Evolutionary conservation across 371 early-diverging fungal genomes (phyloP).

Genomic region (Mortierella sp.): DNA sequence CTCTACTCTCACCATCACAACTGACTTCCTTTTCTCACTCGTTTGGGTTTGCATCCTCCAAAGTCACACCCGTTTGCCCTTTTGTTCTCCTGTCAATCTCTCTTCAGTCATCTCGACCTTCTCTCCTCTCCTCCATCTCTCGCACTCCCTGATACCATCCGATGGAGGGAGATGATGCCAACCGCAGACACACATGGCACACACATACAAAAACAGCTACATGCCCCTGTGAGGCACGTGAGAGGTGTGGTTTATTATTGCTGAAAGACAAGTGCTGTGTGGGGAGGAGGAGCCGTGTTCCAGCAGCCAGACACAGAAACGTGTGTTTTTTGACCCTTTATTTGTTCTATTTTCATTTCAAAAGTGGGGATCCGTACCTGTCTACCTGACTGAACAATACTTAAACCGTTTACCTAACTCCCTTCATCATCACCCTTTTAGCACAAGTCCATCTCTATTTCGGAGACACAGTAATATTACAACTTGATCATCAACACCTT

Average conservation of each 20-base stretch:
- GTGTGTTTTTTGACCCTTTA: neutral
- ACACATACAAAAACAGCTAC: too few relatives aligned
- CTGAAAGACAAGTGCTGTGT: too few relatives aligned
- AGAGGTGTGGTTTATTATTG: too few relatives aligned
- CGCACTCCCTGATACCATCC: too few relatives aligned
- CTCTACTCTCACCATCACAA: neutral
- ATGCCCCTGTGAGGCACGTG: too few relatives aligned
- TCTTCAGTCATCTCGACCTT: neutral
- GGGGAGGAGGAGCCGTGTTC: too few relatives aligned
- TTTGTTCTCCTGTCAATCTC: neutral
- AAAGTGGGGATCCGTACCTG: neutral
- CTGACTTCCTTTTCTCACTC: neutral
- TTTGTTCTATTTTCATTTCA: neutral
- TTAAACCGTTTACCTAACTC: neutral
- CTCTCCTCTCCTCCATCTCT: neutral
- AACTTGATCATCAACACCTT: too few relatives aligned
- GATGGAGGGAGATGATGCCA: too few relatives aligned
- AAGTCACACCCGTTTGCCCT: neutral
- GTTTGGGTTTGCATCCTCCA: neutral
- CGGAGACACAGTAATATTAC: too few relatives aligned
- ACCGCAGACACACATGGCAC: too few relatives aligned
- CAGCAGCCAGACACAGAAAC: neutral
- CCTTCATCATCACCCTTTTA: neutral
- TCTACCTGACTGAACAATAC: neutral
- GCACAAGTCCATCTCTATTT: too few relatives aligned